These are phyloP conservation scores for Claviceps fusiformis DNA, from an alignment of 2,329 filamentous ascomycete species.

Conservation along the genomic window DNA sequence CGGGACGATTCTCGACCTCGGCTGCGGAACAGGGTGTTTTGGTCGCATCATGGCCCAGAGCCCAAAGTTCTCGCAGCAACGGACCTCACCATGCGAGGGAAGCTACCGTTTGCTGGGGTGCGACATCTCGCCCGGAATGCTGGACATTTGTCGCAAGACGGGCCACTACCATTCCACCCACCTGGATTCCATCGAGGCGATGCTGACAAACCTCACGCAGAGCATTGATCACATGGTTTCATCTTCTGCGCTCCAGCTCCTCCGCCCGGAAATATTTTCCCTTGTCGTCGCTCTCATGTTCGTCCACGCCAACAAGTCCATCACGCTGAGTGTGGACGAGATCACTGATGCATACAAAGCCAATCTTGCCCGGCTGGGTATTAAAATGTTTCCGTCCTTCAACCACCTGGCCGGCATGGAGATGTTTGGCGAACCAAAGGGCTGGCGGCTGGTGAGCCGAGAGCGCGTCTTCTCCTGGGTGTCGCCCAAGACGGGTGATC, in stretches of 20 bases:
- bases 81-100: background rate
- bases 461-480: background rate
- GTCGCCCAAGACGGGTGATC: background rate
- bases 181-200: background rate
- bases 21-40: background rate
- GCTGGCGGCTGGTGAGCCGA: background rate
- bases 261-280: background rate
- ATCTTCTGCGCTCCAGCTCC: background rate
- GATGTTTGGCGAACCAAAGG: background rate
- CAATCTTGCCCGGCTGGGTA: background rate
- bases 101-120: background rate
- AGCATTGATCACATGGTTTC: background rate
- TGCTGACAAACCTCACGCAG: background rate
- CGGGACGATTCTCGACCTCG: background rate
- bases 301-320: background rate
- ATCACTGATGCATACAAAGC: background rate
- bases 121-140: background rate
- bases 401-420: background rate
- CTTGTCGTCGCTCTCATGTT: background rate
- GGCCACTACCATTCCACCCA: background rate
- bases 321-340: slow-evolving; percentile 1
- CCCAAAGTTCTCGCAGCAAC: background rate
- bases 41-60: background rate
- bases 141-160: background rate
- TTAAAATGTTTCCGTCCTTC: background rate